Evolutionary conservation across 208 protist genomes (phyloP).

Genomic region (Trypanosoma melophagium): DNA sequence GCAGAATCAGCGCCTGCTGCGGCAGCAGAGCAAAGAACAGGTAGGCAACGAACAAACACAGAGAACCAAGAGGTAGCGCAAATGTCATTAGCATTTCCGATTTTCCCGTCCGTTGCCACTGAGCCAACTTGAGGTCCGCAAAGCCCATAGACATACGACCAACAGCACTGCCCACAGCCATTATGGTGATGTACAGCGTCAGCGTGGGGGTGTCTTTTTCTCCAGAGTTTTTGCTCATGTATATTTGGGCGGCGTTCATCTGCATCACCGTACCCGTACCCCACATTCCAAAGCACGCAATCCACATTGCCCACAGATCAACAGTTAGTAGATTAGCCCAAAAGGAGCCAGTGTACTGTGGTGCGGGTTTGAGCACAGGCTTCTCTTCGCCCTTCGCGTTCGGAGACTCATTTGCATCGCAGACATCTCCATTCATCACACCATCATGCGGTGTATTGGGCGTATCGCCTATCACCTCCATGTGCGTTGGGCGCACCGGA

Average conservation of each 20-base stretch:
- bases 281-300: conserved; percentile 71
- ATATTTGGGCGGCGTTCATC: conserved; percentile 78
- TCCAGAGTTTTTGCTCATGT: conserved; percentile 57
- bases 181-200: conserved; percentile 65
- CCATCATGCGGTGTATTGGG: conserved; percentile 23
- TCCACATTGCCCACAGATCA: conserved; percentile 73
- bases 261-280: conserved; percentile 70
- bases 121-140: conserved; percentile 56
- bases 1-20: conserved; percentile 44
- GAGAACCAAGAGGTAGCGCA: conserved; percentile 42
- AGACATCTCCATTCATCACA: conserved; percentile 8
- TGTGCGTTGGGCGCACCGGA: conserved; percentile 36
- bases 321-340: conserved; percentile 63
- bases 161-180: conserved; percentile 67
- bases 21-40: conserved; percentile 64
- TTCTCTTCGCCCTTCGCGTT: neutral
- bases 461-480: conserved; percentile 38
- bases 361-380: conserved; percentile 2
- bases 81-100: conserved; percentile 48
- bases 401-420: conserved; percentile 17
- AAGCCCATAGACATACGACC: conserved; percentile 55
- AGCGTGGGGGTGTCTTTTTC: conserved; percentile 31
- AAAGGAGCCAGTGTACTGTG: conserved; percentile 67
- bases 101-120: conserved; percentile 27
- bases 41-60: conserved; percentile 43